Base-by-base conservation (phyloP, 768 basidiomycete species). In the Cystofilobasidium ferigula region DNA sequence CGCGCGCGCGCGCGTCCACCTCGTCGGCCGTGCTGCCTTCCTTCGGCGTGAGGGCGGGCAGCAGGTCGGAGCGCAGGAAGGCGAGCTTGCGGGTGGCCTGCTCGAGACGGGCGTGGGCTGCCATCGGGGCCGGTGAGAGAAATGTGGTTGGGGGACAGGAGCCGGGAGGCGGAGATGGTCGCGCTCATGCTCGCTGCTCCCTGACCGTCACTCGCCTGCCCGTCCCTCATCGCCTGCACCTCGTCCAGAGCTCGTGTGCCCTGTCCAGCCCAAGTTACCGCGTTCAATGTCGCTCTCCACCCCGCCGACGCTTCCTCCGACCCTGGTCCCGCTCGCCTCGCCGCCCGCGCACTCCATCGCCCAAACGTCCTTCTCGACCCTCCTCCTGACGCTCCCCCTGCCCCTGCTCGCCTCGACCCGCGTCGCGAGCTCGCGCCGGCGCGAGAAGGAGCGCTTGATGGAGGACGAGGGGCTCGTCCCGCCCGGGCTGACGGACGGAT, bases 311-410 rank as follows among this genome's bases (percentile, higher is more conserved):
- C 70, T 74, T 45, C 73, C 74, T 26, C 59, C 71, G 5, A 66
- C 70, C 0, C 45, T 76, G 1, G 69, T 71, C 45, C 30, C 40
- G 2, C 73, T 76, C 13, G 73, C 76, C 26, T 58, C 47, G 2
- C 73, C 76, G 16, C n/a, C 71, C 2, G 72, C 75, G 1, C 47
- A 61, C 14, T 70, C 75, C n/a, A 71, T 77, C 34, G 74, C 74
- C 58, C 68, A 73, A 13, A 69, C 72, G 22, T 63, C 76, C 8
- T 72, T 73, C 2, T 65, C 62, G 8, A 93, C 91, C 77, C 85
- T 97, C 72, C 78, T 91, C 64, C 89, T 91, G 64, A 86, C 88
- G 74, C 80, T 86, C 62, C 85, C 89, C 67, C 80, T 83, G 71
- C 83, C 86, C 0, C 80, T 97, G 36, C 83, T 84, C 32, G 81